Base-by-base conservation (phyloP, 164 flowering plant species). In the Protea cynaroides region DNA sequence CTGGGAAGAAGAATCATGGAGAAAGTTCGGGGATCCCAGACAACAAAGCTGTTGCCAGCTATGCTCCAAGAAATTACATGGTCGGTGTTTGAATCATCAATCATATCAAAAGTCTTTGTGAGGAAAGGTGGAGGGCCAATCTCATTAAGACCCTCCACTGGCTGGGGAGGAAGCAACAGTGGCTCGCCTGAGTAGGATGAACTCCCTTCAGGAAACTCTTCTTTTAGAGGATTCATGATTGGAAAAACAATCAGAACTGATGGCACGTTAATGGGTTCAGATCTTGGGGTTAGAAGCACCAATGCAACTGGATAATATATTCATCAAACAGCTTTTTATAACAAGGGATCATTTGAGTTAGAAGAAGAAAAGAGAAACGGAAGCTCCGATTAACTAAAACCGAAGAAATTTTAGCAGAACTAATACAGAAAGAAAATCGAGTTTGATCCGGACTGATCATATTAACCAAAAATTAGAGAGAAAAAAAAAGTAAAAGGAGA, bases 21-120 rank as follows among this genome's bases (percentile, higher is more conserved):
- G 71, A 88, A 85, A 53, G 68, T 46, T 59, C 78, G 77, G 9
- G 83, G 86, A 79, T 88, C 89, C 97, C 88, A 85, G 0, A 90
- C 86, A 47, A 90, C 65, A 71, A 90, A 90, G 75, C 94, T 86
- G 52, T 85, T 84, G 61, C 76, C 74, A 14, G 74, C 81, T 69
- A 57, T 68, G 69, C 89, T 83, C 97, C 97, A 90, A 46, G 94
- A 86, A 37, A 90, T 76, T 14, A 86, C 66, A 36, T 74, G 67
- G 61, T 85, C 71, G 3, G 89, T 83, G 62, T 56, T 72, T 14
- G 73, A 72, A 63, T 88, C 86, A 10, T 88, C 90, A 0, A 90
- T 86, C 21, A 91, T 72, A 8, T 86, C 91, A 56, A 75, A 88
- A 0, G 86, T 86, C 61, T 88, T 86, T 34, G 60, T 74, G 22